Percentiles rank a stretch among this genome's conserved stretches.
phyloP scores from a whole-genome alignment of 208 protist species.

The Leishmania mexicana region DNA sequence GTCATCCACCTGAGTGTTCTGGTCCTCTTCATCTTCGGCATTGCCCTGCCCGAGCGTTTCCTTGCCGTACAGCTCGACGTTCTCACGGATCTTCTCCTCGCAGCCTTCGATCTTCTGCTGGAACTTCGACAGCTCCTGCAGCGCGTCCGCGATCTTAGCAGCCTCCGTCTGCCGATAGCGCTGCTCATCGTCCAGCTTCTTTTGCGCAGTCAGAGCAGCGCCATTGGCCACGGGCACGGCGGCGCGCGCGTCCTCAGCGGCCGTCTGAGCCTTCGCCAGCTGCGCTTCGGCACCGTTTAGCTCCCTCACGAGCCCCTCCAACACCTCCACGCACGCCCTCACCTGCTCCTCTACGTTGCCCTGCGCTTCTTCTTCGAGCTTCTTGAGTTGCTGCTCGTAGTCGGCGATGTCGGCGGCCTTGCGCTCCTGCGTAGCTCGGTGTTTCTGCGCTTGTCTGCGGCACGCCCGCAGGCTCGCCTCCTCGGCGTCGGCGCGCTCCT shows the following conservation, averaged over 20 bases:
- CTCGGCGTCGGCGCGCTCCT: conserved; percentile 74
- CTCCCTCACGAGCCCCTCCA: conserved; percentile 55
- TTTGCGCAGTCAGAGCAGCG: conserved; percentile 67
- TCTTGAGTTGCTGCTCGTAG: conserved; percentile 52
- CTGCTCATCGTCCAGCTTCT: conserved; percentile 79
- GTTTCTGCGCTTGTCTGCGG: conserved; percentile 64
- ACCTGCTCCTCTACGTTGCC: conserved; percentile 63
- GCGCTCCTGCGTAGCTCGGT: conserved; percentile 75
- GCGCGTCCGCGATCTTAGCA: conserved; percentile 75
- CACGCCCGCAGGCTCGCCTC: conserved; percentile 72
- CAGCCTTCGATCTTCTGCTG: conserved; percentile 88
- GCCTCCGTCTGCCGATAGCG: conserved; percentile 79
- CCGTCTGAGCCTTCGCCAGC: conserved; percentile 58
- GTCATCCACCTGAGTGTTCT: conserved; percentile 11
- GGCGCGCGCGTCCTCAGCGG: conserved; percentile 54
- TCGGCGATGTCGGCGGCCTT: conserved; percentile 64
- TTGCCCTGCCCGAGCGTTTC: conserved; percentile 67
- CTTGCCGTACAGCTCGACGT: conserved; percentile 85
- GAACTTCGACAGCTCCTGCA: conserved; percentile 86
- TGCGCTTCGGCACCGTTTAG: conserved; percentile 60
- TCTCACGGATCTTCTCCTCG: conserved; percentile 87
- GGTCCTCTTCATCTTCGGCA: conserved; percentile 21
- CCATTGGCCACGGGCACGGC: conserved; percentile 65
- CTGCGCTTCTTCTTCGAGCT: conserved; percentile 66
- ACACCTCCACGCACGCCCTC: conserved; percentile 37